A percentile compares a stretch with the other conserved stretches of the same genome.
Evolutionary conservation across 2,329 filamentous ascomycete species (phyloP).

Genomic region (Lasiodiplodia sp.): DNA sequence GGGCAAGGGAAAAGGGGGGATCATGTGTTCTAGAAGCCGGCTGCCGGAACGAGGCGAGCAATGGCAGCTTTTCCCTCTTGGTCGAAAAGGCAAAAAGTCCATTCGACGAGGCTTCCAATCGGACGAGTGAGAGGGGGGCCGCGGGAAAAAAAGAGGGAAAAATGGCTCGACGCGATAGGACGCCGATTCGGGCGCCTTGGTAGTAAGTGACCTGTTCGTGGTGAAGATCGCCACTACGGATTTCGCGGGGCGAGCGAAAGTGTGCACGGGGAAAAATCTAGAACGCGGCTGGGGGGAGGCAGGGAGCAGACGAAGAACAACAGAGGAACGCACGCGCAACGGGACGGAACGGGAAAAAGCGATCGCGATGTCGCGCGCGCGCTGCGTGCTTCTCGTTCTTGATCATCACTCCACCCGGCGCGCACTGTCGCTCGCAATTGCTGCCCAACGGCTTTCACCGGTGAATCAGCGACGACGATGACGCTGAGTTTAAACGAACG

Average conservation of each 20-base stretch:
- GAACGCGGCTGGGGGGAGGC: not conserved
- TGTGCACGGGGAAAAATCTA: not conserved
- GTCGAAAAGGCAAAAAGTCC: not conserved
- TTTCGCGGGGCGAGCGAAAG: not conserved
- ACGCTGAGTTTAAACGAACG: not conserved
- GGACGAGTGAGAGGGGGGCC: not conserved
- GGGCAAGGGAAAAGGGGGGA: not conserved
- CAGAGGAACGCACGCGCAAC: not conserved
- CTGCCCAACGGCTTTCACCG: not conserved
- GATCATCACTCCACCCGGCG: not conserved
- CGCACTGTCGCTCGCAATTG: not conserved
- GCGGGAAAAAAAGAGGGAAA: not conserved
- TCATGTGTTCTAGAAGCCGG: not conserved
- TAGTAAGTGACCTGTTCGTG: not conserved
- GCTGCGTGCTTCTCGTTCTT: not conserved
- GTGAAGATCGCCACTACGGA: not conserved
- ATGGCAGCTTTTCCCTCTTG: not conserved
- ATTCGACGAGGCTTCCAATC: slow-evolving; percentile 16
- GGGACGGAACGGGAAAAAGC: not conserved
- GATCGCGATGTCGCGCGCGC: not conserved
- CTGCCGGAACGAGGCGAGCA: not conserved
- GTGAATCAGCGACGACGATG: not conserved
- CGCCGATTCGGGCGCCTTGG: not conserved
- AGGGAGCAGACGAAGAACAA: not conserved
- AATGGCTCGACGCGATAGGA: not conserved